These are phyloP conservation scores for Geotrichum cucujoidarum DNA, from an alignment of 1,139 yeast species.

Conservation along the genomic window DNA sequence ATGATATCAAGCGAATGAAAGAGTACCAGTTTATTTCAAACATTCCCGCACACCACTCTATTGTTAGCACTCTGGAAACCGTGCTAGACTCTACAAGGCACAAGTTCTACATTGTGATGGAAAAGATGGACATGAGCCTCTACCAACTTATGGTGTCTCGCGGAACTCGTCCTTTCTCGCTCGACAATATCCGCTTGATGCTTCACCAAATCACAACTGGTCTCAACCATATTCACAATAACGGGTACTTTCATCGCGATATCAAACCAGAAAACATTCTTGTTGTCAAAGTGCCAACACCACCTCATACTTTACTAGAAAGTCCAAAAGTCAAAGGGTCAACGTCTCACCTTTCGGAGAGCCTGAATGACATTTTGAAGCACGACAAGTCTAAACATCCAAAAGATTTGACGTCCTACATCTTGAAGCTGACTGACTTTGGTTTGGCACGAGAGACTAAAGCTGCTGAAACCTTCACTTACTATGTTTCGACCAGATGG, in stretches of 20 bases:
- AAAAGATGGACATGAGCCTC: conserved; percentile 75
- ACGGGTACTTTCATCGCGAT: conserved; percentile 81
- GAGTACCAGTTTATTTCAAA: conserved; percentile 69
- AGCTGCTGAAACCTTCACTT: conserved; percentile 50
- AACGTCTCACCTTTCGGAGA: neutral
- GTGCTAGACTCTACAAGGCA: conserved; percentile 59
- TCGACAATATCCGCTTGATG: conserved; percentile 58
- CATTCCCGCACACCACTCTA: conserved; percentile 65
- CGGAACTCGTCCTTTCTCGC: conserved; percentile 48
- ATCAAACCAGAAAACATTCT: conserved; percentile 89
- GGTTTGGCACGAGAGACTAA: conserved; percentile 73
- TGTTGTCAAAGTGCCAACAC: conserved; percentile 39
- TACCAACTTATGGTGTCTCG: conserved; percentile 49
- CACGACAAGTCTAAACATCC: conserved; percentile 32
- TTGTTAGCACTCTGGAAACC: conserved; percentile 72
- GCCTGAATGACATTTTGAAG: neutral
- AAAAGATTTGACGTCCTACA: conserved; percentile 41
- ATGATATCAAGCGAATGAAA: conserved; percentile 60
- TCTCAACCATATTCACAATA: conserved; percentile 71
- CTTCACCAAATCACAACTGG: conserved; percentile 67
- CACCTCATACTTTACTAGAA: conserved; percentile 4
- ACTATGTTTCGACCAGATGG: conserved; percentile 94
- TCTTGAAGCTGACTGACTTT: conserved; percentile 83
- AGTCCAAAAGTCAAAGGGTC: neutral
- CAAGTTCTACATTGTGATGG: conserved; percentile 80